Percentiles rank a stretch among this genome's conserved stretches.
Conservation (phyloP, 805 yeast genomes). For the Kodamaea lidongshanica region DNA sequence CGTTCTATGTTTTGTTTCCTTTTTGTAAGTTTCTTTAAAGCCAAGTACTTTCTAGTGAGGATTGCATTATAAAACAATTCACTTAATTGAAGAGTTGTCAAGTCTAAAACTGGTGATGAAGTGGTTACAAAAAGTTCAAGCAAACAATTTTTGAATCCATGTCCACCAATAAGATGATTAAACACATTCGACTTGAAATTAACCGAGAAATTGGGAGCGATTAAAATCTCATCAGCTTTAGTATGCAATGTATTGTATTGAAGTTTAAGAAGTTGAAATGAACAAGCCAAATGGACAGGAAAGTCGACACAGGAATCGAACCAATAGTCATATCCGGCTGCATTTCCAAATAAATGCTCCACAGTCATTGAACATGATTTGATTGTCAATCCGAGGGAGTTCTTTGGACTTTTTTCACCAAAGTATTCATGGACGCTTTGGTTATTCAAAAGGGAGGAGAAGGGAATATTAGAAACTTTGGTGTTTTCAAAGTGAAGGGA, state of each 20-base stretch:
- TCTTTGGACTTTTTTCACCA: conserved; percentile 12
- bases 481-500: conserved; percentile 24
- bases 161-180: conserved; percentile 26
- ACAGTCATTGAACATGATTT: conserved; percentile 24
- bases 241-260: conserved; percentile 15
- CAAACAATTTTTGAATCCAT: conserved; percentile 32
- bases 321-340: conserved; percentile 37
- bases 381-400: conserved; percentile 20
- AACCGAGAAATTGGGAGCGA: conserved; percentile 29
- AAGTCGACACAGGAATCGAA: conserved; percentile 25
- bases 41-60: conserved; percentile 22
- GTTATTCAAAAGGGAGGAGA: conserved; percentile 19
- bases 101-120: conserved; percentile 34
- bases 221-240: conserved; percentile 23
- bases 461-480: conserved; percentile 24
- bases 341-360: conserved; percentile 14
- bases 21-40: conserved; percentile 11
- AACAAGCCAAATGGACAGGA: conserved; percentile 30
- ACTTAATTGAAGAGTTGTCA: conserved; percentile 28
- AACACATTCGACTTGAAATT: conserved; percentile 32
- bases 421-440: conserved; percentile 19
- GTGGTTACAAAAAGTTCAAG: conserved; percentile 34
- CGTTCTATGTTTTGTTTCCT: neutral
- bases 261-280: conserved; percentile 28
- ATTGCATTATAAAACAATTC: conserved; percentile 29